Evolutionary conservation across 2,329 filamentous ascomycete species (phyloP), one percentile per base, ranked within the genome.

Genomic region (Pezicula radicicola): DNA sequence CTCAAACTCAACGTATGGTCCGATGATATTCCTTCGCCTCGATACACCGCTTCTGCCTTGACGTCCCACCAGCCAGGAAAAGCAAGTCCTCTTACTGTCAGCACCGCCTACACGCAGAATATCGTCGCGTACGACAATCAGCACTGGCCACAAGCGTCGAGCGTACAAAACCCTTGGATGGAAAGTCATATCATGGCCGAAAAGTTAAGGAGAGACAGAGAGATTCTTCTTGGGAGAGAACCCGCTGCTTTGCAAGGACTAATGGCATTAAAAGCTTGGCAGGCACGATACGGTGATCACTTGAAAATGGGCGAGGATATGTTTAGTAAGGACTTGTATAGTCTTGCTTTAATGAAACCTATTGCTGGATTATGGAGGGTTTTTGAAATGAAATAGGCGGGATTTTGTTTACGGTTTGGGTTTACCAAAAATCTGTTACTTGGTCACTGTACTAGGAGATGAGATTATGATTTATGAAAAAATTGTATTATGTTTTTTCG

Each of bases 211-310:
- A 18, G 43, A 30, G 55, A 57, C 19, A 47, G 55, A n/a, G 40
- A 55, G 12, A 19, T 57, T 15, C 16, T 57, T 1, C 40, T 57
- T 3, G 55, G 55, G 6, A 46, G 35, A 21, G 51, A 50, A 1
- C 55, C 55, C 13, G 55, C 54, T 18, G 55, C 55, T 36, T 21
- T 57, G 13, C 39, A 48, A 39, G 55, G 53, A 12, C 52, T 57
- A 37, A 27, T 57, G 15, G 53, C 48, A 1, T 33, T 57, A 8
- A 55, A 55, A 30, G 41, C 35, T 2, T 57, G 55, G 55, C 51
- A 57, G 27, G 21, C 30, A 21, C 40, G 36, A 19, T 55, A 57
- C 36, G 43, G 46, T 18, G 39, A 53, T 16, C 21, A 55, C 45
- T 33, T 57, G 21, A 47, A 53, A 19, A 37, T 50, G 30, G 55